Evolutionary conservation across 768 basidiomycete species (phyloP).

Genomic region (Lactarius sanguifluus): DNA sequence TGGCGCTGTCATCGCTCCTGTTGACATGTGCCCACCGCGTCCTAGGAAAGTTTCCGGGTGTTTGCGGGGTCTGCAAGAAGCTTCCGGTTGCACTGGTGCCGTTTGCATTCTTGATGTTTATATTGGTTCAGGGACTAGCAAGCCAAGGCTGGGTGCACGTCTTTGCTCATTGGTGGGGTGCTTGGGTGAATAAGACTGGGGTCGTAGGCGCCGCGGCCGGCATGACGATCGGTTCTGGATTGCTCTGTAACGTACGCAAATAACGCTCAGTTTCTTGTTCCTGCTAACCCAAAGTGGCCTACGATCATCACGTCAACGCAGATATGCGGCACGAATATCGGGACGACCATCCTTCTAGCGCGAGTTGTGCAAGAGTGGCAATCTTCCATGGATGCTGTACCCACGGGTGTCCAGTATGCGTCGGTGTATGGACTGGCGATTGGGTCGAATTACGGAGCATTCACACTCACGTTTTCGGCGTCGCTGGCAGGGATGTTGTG

Average conservation of each 20-base stretch:
- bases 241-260: constrained; percentile 63
- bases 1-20: constrained; percentile 19
- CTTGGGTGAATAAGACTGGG: constrained; percentile 43
- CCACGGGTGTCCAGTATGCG: constrained; percentile 16
- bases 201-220: constrained; percentile 43
- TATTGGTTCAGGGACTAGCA: constrained; percentile 82
- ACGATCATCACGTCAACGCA: constrained; percentile 23
- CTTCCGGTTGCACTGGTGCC: constrained; percentile 82
- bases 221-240: constrained; percentile 67
- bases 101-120: constrained; percentile 94
- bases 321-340: constrained; percentile 86
- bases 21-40: constrained; percentile 29
- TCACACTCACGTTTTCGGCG: constrained; percentile 85
- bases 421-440: constrained; percentile 65
- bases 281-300: not conserved
- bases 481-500: constrained; percentile 89
- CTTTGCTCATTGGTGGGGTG: constrained; percentile 67
- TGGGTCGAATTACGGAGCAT: constrained; percentile 87
- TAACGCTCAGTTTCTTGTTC: not conserved
- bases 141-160: constrained; percentile 86
- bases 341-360: constrained; percentile 85
- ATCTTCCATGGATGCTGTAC: constrained; percentile 16
- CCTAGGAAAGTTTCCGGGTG: constrained; percentile 59
- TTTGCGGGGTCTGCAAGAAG: constrained; percentile 60
- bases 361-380: constrained; percentile 61